Conservation (phyloP, 1,139 yeast genomes). For the Geotrichum restrictum region DNA sequence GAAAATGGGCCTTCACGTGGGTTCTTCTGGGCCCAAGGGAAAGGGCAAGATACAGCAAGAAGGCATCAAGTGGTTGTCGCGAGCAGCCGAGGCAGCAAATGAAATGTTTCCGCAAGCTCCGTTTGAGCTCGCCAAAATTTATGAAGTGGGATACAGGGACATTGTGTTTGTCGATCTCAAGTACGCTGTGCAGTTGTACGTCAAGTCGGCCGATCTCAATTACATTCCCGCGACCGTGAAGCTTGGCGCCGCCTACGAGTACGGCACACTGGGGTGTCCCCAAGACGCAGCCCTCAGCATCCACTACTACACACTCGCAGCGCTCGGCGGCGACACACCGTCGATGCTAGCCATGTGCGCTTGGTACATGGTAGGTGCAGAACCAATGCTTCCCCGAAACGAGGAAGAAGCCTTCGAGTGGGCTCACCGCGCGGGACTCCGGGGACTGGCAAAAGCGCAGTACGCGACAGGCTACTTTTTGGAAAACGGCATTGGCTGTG, state of each 20-base stretch:
- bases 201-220: constrained; percentile 86
- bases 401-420: constrained; percentile 88
- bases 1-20: constrained; percentile 62
- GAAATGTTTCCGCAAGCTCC: constrained; percentile 90
- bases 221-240: constrained; percentile 76
- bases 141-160: constrained; percentile 80
- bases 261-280: constrained; percentile 70
- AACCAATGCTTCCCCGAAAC: constrained; percentile 72
- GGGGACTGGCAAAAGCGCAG: constrained; percentile 77
- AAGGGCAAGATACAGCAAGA: constrained; percentile 60
- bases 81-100: constrained; percentile 80
- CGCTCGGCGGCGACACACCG: constrained; percentile 78
- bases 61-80: constrained; percentile 89
- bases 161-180: constrained; percentile 76
- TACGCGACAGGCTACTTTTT: constrained; percentile 79
- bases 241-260: constrained; percentile 79
- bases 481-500: constrained; percentile 86
- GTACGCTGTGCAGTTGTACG: constrained; percentile 81
- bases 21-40: constrained; percentile 31
- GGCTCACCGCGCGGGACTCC: constrained; percentile 82
- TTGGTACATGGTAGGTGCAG: constrained; percentile 91
- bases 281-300: constrained; percentile 81
- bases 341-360: constrained; percentile 97
- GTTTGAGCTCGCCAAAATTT: constrained; percentile 80
- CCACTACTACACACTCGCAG: constrained; percentile 90